Evolutionary conservation across 768 basidiomycete species (phyloP).

Genomic region (Kwoniella pini): DNA sequence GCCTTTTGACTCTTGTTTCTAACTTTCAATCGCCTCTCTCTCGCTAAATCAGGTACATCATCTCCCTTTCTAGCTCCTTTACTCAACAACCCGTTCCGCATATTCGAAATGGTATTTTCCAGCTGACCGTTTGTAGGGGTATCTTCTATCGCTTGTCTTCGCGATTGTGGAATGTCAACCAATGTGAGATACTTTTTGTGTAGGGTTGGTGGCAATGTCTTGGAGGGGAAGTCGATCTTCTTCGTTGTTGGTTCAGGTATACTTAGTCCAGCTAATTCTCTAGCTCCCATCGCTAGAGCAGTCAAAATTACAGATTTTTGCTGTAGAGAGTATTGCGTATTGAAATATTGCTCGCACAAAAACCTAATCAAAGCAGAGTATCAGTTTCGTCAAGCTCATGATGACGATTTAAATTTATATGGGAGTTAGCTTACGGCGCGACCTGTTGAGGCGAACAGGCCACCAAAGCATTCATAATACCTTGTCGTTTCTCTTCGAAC

Average conservation of each 20-base stretch:
- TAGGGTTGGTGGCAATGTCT: conserved; percentile 68
- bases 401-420: not conserved
- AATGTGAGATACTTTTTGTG: conserved; percentile 68
- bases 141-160: conserved; percentile 2
- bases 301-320: conserved; percentile 85
- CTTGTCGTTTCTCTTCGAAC: conserved; percentile 76
- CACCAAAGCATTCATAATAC: conserved; percentile 74
- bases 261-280: conserved; percentile 69
- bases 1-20: conserved; percentile 35
- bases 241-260: conserved; percentile 43
- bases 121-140: conserved; percentile 52
- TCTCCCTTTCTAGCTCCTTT: conserved; percentile 62
- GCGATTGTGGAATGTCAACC: conserved; percentile 44
- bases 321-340: conserved; percentile 82
- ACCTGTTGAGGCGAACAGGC: conserved; percentile 73
- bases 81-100: conserved; percentile 67
- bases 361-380: conserved; percentile 58
- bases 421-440: conserved; percentile 71
- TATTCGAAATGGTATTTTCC: conserved; percentile 64
- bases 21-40: conserved; percentile 75
- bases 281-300: conserved; percentile 78
- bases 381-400: not conserved
- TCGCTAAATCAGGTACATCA: conserved; percentile 64
- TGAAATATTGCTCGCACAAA: conserved; percentile 90
- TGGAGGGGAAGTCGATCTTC: conserved; percentile 71